phyloP scores from a whole-genome alignment of 805 yeast genomes.

The Kuraishia borneana region DNA sequence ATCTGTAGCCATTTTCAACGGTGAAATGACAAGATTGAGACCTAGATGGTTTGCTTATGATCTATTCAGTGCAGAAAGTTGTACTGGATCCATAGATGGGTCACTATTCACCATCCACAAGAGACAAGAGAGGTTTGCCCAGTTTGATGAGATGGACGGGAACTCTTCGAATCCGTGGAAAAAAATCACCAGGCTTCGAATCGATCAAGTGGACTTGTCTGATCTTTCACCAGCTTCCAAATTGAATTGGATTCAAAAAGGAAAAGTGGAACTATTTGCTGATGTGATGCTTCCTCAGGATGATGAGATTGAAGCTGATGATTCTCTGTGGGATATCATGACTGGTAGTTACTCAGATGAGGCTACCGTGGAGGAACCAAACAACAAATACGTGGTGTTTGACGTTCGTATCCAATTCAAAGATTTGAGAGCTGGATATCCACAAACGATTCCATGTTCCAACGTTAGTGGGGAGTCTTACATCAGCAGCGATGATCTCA shows the following conservation, averaged over 20 bases:
- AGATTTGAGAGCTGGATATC: conserved; percentile 49
- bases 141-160: conserved; percentile 22
- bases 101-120: conserved; percentile 71
- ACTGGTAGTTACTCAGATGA: conserved; percentile 3
- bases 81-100: conserved; percentile 65
- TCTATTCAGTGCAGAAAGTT: conserved; percentile 56
- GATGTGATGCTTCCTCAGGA: conserved; percentile 62
- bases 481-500: conserved; percentile 45
- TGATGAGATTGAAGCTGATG: conserved; percentile 12
- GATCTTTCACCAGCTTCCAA: conserved; percentile 22
- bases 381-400: conserved; percentile 47
- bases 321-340: conserved; percentile 4
- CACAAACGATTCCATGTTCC: conserved; percentile 33
- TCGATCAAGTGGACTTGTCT: conserved; percentile 25
- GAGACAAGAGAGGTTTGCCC: conserved; percentile 47
- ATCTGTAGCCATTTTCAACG: conserved; percentile 48
- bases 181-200: conserved; percentile 33
- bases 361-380: conserved; percentile 10
- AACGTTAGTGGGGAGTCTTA: conserved; percentile 45
- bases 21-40: conserved; percentile 53
- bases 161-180: conserved; percentile 22
- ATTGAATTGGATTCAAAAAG: conserved; percentile 64
- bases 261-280: conserved; percentile 58
- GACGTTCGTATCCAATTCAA: conserved; percentile 56
- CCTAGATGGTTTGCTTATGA: conserved; percentile 51